These are phyloP conservation scores for Eucalyptus cladocalyx DNA, from an alignment of 345 rosid species.

Conservation along the genomic window DNA sequence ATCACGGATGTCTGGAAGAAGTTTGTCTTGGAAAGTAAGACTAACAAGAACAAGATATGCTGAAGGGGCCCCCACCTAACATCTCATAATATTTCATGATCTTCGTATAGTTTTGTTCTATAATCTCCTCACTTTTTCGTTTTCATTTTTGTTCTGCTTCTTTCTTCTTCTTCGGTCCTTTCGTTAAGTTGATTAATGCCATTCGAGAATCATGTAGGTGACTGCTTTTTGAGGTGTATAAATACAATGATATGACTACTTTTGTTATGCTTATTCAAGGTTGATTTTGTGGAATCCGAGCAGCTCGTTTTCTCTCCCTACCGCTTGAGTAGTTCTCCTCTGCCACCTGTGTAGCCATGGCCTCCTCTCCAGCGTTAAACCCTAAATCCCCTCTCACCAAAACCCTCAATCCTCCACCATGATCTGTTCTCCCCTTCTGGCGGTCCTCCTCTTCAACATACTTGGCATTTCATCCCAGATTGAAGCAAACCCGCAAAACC, in stretches of 20 bases:
- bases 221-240: background rate
- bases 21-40: slow-evolving; percentile 37
- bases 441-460: too few species aligned
- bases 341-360: too few species aligned
- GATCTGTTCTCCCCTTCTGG: too few species aligned
- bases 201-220: background rate
- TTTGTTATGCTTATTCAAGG: background rate
- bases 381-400: too few species aligned
- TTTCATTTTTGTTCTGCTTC: background rate
- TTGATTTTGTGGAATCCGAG: background rate
- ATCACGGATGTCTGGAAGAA: slow-evolving; percentile 64
- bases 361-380: too few species aligned
- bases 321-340: too few species aligned
- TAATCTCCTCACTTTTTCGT: background rate
- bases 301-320: too few species aligned
- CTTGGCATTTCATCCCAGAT: too few species aligned
- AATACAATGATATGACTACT: background rate
- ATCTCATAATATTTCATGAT: background rate
- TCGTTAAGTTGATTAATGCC: background rate
- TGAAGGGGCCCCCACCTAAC: background rate
- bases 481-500: too few species aligned
- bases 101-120: background rate
- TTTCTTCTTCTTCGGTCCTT: background rate
- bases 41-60: slow-evolving; percentile 48
- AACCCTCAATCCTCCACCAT: too few species aligned